phyloP scores from a whole-genome alignment of 306 rosid genomes.

The Fagus sylvatica region DNA sequence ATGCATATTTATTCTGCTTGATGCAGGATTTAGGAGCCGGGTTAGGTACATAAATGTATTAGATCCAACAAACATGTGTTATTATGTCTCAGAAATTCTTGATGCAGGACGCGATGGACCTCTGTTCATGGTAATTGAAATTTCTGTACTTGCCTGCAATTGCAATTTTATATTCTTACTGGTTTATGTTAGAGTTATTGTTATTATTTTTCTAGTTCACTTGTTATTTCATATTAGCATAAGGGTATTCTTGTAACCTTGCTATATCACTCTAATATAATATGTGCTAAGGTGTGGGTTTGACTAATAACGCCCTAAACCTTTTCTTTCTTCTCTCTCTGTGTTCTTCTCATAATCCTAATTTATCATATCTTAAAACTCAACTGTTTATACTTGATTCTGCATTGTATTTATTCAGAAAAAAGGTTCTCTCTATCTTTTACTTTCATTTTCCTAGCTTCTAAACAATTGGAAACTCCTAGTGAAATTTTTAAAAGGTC shows the following conservation, averaged over 20 bases:
- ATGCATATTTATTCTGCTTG: slow-evolving; percentile 35
- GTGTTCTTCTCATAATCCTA: neutral
- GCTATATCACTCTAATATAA: too few relatives aligned
- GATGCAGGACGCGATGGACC: slow-evolving; percentile 79
- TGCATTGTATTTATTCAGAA: neutral
- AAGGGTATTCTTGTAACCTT: too few relatives aligned
- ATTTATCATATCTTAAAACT: too few relatives aligned
- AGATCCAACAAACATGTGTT: slow-evolving; percentile 76
- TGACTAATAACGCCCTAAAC: too few relatives aligned
- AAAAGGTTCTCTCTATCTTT: neutral
- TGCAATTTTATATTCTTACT: neutral
- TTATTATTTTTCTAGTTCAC: too few relatives aligned
- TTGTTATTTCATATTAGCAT: too few relatives aligned
- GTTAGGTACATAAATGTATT: slow-evolving; percentile 73
- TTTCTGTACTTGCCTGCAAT: slow-evolving; percentile 18
- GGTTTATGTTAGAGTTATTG: neutral
- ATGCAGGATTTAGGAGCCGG: slow-evolving; percentile 92
- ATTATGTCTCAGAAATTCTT: slow-evolving; percentile 85
- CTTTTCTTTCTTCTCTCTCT: neutral
- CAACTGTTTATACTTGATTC: neutral
- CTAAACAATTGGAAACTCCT: neutral
- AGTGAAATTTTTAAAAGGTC: neutral
- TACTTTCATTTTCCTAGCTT: neutral
- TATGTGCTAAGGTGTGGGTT: too few relatives aligned
- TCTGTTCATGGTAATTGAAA: slow-evolving; percentile 80